Conservation (phyloP, 169 alveolate species). For the Blepharisma undulans region DNA sequence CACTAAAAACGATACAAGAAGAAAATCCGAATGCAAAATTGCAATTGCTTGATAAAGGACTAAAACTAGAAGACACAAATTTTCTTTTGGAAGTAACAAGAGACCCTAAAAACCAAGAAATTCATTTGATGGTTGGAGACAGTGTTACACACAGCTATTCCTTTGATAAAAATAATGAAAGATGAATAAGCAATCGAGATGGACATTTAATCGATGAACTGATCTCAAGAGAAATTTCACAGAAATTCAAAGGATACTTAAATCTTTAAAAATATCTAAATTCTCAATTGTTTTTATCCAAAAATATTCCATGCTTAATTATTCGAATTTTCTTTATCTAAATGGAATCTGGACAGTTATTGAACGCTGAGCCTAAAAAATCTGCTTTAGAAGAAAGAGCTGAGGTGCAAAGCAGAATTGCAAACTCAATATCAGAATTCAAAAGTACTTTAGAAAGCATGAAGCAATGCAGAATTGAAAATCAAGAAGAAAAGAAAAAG, state of each 20-base stretch:
- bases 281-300: background rate
- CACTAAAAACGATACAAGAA: background rate
- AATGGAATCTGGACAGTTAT: background rate
- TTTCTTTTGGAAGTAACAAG: background rate
- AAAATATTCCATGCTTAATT: too few relatives aligned
- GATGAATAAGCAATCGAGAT: background rate
- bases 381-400: background rate
- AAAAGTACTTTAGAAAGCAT: background rate
- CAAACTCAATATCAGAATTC: background rate
- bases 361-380: background rate
- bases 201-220: conserved; percentile 22
- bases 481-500: background rate
- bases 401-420: background rate
- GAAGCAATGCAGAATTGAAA: background rate
- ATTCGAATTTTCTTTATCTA: background rate
- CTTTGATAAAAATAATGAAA: conserved; percentile 6
- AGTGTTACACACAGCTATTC: background rate
- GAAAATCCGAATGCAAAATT: background rate
- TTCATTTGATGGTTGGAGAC: conserved; percentile 5
- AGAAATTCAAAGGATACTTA: background rate
- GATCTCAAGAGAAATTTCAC: background rate
- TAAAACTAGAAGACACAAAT: background rate
- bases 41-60: too few relatives aligned
- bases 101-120: background rate
- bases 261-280: background rate